A percentile compares a stretch with the other conserved stretches of the same genome.
phyloP scores from a whole-genome alignment of 2,329 filamentous ascomycete species.

The Monosporascus cannonballus region DNA sequence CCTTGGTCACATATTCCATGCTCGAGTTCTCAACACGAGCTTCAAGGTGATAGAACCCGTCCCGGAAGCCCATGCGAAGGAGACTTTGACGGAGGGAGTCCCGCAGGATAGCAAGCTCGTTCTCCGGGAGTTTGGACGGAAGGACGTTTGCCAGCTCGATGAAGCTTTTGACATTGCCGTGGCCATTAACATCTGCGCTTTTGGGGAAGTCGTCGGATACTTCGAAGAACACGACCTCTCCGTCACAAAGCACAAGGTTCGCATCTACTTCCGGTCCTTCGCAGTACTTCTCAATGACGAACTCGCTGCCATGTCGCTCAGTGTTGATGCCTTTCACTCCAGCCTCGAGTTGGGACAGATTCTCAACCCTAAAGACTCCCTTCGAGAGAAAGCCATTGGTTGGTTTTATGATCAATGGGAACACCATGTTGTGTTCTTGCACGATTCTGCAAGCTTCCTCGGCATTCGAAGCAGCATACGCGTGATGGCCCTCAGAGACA shows the following conservation, averaged over 20 bases:
- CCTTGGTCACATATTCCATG: slow-evolving; percentile 10
- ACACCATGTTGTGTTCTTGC: slow-evolving; percentile 9
- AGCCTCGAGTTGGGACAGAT: slow-evolving; percentile 4
- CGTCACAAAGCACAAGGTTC: slow-evolving; percentile 20
- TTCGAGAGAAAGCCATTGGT: slow-evolving; percentile 21
- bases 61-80: slow-evolving; percentile 16
- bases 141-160: slow-evolving; percentile 22
- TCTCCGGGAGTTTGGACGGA: slow-evolving; percentile 19
- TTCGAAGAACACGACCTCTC: slow-evolving; percentile 20
- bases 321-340: slow-evolving; percentile 4
- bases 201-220: slow-evolving; percentile 25
- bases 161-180: slow-evolving; percentile 11
- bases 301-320: slow-evolving; percentile 10
- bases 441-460: slow-evolving; percentile 14
- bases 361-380: slow-evolving; percentile 19
- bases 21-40: slow-evolving; percentile 18
- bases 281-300: slow-evolving; percentile 21
- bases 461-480: slow-evolving; percentile 13
- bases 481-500: slow-evolving; percentile 13
- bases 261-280: slow-evolving; percentile 23
- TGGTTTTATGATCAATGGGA: slow-evolving; percentile 23
- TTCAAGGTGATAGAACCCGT: slow-evolving; percentile 22
- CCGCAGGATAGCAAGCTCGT: slow-evolving; percentile 12
- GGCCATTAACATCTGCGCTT: slow-evolving; percentile 12
- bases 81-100: slow-evolving; percentile 12